Conservation (phyloP, 768 basidiomycete genomes). For the Hericium alpestre region DNA sequence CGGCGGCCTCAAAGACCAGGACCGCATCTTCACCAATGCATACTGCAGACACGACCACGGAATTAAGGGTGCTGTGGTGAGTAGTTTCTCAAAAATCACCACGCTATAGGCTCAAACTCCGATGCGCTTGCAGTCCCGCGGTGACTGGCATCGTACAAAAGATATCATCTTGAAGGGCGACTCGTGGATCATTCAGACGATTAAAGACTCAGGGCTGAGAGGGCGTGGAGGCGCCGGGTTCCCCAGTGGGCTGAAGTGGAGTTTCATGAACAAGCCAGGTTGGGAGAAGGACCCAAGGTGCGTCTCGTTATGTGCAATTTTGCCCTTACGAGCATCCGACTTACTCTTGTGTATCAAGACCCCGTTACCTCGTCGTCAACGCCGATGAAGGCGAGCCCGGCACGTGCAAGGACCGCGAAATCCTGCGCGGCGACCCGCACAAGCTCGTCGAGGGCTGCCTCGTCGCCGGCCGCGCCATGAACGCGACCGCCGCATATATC, state of each 20-base stretch:
- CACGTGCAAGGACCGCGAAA: constrained; percentile 98
- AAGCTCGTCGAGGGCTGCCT: constrained; percentile 97
- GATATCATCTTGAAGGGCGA: constrained; percentile 94
- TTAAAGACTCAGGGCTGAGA: constrained; percentile 92
- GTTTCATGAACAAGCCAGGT: constrained; percentile 98
- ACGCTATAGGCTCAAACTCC: neutral
- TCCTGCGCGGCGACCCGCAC: constrained; percentile 94
- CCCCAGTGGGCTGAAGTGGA: constrained; percentile 94
- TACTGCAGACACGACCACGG: constrained; percentile 86
- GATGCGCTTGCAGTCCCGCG: constrained; percentile 51
- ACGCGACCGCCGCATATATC: constrained; percentile 97
- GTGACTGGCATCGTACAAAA: constrained; percentile 98
- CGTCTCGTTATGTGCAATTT: constrained; percentile 8
- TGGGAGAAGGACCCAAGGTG: constrained; percentile 92
- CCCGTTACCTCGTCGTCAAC: constrained; percentile 94
- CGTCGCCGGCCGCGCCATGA: constrained; percentile 94
- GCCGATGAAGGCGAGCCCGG: constrained; percentile 98
- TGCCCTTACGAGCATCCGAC: neutral
- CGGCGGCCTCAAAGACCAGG: constrained; percentile 90
- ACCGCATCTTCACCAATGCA: constrained; percentile 87
- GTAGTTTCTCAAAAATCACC: constrained; percentile 15
- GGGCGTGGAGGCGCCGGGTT: constrained; percentile 97
- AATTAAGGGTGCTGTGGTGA: constrained; percentile 82
- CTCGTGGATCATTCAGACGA: constrained; percentile 91
- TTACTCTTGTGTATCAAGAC: constrained; percentile 34